These are phyloP conservation scores for Penicillium fuscoglaucum DNA, from an alignment of 2,329 filamentous ascomycete genomes.

Conservation along the genomic window DNA sequence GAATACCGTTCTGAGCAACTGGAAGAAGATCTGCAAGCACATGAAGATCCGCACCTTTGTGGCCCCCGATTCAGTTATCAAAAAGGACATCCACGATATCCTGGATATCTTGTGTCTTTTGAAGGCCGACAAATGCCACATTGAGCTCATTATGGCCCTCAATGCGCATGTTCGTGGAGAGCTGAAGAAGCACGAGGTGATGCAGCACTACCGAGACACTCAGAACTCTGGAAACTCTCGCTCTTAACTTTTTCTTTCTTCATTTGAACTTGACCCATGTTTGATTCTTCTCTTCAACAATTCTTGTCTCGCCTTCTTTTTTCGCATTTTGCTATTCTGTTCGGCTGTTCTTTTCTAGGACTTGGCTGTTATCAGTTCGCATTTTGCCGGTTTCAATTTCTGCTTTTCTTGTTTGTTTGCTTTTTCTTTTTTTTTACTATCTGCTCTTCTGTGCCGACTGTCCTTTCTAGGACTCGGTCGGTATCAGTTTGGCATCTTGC, in stretches of 20 bases:
- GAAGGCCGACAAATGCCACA: background rate
- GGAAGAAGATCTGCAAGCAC: conserved; percentile 48
- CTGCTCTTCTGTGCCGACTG: background rate
- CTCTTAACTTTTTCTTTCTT: background rate
- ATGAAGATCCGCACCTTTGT: conserved; percentile 2
- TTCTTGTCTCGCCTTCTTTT: background rate
- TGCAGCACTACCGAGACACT: background rate
- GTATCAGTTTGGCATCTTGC: background rate
- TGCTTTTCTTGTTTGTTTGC: background rate
- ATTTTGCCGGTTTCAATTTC: background rate
- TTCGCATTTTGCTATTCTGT: background rate
- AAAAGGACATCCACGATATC: background rate
- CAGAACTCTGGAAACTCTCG: background rate
- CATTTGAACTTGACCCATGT: background rate
- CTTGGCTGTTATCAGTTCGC: background rate
- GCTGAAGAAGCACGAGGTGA: background rate
- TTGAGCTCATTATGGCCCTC: background rate
- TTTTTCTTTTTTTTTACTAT: background rate
- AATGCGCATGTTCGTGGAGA: background rate
- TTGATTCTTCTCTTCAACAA: background rate
- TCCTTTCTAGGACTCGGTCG: background rate
- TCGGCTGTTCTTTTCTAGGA: background rate
- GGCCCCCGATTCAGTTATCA: background rate
- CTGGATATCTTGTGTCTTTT: background rate
- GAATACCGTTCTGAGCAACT: conserved; percentile 43